phyloP scores from a whole-genome alignment of 257 asterid genomes.

The Agastache rugosa region DNA sequence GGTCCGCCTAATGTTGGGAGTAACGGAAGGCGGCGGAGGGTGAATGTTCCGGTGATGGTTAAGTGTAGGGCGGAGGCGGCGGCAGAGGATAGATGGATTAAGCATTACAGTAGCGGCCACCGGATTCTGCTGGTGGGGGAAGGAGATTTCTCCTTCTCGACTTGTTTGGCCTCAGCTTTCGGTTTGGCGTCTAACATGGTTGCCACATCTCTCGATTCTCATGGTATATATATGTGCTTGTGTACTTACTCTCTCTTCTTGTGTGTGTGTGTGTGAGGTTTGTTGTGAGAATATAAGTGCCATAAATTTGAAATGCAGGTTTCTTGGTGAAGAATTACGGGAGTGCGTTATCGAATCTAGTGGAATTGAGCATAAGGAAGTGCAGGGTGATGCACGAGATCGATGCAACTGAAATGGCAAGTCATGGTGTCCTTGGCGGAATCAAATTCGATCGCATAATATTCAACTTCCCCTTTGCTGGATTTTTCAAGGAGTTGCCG shows the following conservation, averaged over 20 bases:
- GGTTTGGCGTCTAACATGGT: constrained; percentile 39
- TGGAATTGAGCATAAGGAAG: constrained; percentile 25
- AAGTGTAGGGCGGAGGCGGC: not conserved
- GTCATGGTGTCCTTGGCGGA: constrained; percentile 5
- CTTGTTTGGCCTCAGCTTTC: constrained; percentile 41
- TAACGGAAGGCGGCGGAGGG: too few relatives aligned
- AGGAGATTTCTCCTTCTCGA: constrained; percentile 52
- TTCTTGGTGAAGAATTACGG: constrained; percentile 35
- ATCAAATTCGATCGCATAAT: constrained; percentile 40
- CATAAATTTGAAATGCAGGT: not conserved
- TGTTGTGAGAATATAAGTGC: too few relatives aligned
- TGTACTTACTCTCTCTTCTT: not conserved
- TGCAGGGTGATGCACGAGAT: constrained; percentile 41
- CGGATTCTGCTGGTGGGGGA: constrained; percentile 51
- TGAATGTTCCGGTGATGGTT: not conserved
- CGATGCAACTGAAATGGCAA: constrained; percentile 36
- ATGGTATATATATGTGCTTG: constrained; percentile 9
- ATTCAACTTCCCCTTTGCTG: constrained; percentile 36
- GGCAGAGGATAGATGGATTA: constrained; percentile 32
- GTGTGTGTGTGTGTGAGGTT: not conserved
- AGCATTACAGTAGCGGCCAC: constrained; percentile 42
- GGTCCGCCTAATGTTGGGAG: not conserved
- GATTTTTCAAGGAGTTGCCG: constrained; percentile 33
- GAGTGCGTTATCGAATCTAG: constrained; percentile 32
- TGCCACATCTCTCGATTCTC: constrained; percentile 51